A percentile compares a stretch with the other conserved stretches of the same genome.
These are phyloP conservation scores for Candida nanaspora DNA, from an alignment of 805 yeast genomes.

Conservation along the genomic window DNA sequence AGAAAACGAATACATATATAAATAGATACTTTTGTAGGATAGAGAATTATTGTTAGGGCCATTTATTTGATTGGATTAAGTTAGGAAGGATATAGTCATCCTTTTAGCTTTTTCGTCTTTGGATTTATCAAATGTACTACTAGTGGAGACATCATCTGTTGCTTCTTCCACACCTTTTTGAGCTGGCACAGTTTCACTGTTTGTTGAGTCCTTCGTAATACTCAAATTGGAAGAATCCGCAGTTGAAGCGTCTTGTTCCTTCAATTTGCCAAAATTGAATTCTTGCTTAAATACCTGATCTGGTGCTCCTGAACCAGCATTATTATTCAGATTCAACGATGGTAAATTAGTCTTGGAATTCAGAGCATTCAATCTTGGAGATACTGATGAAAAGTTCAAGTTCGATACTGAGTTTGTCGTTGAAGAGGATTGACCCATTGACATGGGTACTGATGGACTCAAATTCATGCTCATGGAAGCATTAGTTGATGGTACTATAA, in stretches of 20 bases:
- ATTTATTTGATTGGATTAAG: no score
- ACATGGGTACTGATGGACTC: background rate
- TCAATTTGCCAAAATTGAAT: slow-evolving; percentile 13
- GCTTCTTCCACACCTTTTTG: background rate
- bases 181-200: no score
- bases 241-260: background rate
- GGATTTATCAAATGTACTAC: background rate
- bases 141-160: no score
- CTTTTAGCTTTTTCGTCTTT: slow-evolving; percentile 10
- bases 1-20: no score
- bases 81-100: slow-evolving; percentile 20
- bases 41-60: no score
- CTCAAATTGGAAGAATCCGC: no score
- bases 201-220: no score
- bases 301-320: background rate
- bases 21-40: no score
- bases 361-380: background rate
- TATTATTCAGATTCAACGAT: background rate
- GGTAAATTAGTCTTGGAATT: background rate
- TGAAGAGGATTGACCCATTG: no score
- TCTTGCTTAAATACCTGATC: slow-evolving; percentile 18
- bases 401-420: no score
- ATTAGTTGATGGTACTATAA: slow-evolving; percentile 3
- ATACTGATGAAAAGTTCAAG: background rate
- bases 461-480: background rate